phyloP scores from a whole-genome alignment of 306 rosid species.

The Cicer arietinum region DNA sequence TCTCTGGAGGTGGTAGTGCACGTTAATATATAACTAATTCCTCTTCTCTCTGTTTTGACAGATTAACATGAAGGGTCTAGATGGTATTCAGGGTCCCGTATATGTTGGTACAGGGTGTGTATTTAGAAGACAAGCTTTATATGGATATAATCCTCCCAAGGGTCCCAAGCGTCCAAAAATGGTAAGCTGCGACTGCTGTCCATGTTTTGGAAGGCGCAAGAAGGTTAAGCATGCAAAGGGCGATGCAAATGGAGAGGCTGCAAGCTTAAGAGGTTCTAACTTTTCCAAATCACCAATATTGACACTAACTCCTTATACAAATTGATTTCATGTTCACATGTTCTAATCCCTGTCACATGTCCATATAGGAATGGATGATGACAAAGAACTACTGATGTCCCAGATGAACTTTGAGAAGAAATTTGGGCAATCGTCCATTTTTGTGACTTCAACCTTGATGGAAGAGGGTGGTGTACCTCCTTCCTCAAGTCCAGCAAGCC shows the following conservation, averaged over 20 bases:
- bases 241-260: slow-evolving; percentile 67
- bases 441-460: slow-evolving; percentile 94
- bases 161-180: slow-evolving; percentile 93
- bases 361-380: slow-evolving; percentile 67
- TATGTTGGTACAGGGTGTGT: slow-evolving; percentile 99
- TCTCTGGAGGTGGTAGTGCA: not conserved
- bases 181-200: slow-evolving; percentile 95
- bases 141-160: slow-evolving; percentile 90
- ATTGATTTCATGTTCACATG: slow-evolving; percentile 29
- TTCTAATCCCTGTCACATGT: slow-evolving; percentile 14
- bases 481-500: slow-evolving; percentile 83
- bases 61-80: slow-evolving; percentile 98
- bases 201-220: slow-evolving; percentile 88
- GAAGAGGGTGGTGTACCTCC: slow-evolving; percentile 96
- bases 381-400: slow-evolving; percentile 84
- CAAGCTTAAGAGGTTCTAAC: slow-evolving; percentile 61
- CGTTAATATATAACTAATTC: not conserved
- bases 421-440: slow-evolving; percentile 91
- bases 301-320: slow-evolving; percentile 17
- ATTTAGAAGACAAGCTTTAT: slow-evolving; percentile 91
- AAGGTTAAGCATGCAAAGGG: slow-evolving; percentile 67
- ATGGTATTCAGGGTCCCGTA: slow-evolving; percentile 95
- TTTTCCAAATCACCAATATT: slow-evolving; percentile 31
- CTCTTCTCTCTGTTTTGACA: slow-evolving; percentile 46
- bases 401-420: slow-evolving; percentile 92